Base-by-base conservation (phyloP, 176 grass and related monocot genomes). In the Thinopyrum elongatum region DNA sequence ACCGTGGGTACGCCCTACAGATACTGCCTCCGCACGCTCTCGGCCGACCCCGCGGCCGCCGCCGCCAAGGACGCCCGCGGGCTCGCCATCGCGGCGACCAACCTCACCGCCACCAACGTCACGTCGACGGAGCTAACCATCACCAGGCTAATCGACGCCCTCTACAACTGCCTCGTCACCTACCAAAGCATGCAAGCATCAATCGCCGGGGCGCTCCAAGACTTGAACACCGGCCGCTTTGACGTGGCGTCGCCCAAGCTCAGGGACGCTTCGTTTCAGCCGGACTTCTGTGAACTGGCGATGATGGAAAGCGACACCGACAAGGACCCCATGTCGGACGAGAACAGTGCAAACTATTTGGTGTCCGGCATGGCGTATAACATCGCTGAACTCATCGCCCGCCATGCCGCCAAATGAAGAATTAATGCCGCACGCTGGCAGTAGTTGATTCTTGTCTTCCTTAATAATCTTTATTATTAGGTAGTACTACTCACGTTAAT, bases 41-140 rank as follows among this genome's bases (percentile, higher is more conserved):
- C 46, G 13, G 4, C 77, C 19, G 34, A 82, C 47, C 57, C 53
- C 0, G 62, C 59, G 5, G 55, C 69, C 46, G 49, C 81, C 3
- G 14, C 75, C 14, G 35, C 49, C 1, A 61, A 21, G 3, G 64
- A 74, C 27, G 38, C 35, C 7, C 21, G 10, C 16, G 27, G 47
- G 9, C 90, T 91, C 4, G 90, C 90, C 64, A 41, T 28, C 11
- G 42, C 70, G 19, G 90, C 82, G 33, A 61, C 82, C 5, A 76
- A 14, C 10, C 22, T 85, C 1, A 86, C 86, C 39, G 69, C 38
- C 10, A 77, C 90, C 46, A 33, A 47, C 19, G 36, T 25, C 61
- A 85, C 82, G 10, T 38, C 6, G 12, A 44, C 70, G 23, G 15
- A 46, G 6, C n/a, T 16, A 12, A 14, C 15, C 23, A 12, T 74